Evolutionary conservation across 2,329 filamentous ascomycete species (phyloP).

Genomic region (Calonectria pseudoturangicola): DNA sequence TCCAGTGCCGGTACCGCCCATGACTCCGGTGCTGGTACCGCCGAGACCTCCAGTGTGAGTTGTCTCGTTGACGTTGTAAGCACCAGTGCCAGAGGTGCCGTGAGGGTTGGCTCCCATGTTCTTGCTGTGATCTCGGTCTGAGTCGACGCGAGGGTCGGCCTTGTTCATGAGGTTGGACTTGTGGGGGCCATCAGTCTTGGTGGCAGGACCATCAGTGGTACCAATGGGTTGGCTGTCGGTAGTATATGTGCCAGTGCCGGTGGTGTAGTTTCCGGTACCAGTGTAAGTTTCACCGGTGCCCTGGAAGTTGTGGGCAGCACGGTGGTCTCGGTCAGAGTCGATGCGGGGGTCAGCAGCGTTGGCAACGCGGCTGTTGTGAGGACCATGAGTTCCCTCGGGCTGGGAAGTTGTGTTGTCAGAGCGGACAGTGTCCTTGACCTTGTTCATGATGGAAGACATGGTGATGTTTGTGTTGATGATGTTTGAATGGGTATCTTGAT

Average conservation of each 20-base stretch:
- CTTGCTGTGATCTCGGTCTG: constrained; percentile 65
- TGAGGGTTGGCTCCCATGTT: constrained; percentile 60
- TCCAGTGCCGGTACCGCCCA: constrained; percentile 26
- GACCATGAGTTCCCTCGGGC: constrained; percentile 48
- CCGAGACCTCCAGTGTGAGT: constrained; percentile 47
- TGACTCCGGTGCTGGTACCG: constrained; percentile 28
- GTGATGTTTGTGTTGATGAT: constrained; percentile 49
- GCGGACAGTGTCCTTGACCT: constrained; percentile 74
- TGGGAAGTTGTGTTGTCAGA: constrained; percentile 61
- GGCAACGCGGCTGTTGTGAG: constrained; percentile 50
- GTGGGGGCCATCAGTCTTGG: constrained; percentile 66
- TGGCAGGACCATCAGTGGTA: constrained; percentile 47
- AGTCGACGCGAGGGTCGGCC: constrained; percentile 72
- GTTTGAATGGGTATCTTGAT: constrained; percentile 23
- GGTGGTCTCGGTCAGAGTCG: constrained; percentile 70
- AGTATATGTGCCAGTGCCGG: constrained; percentile 38
- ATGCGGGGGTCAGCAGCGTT: constrained; percentile 71
- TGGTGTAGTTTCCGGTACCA: constrained; percentile 63
- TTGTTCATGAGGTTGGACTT: constrained; percentile 68
- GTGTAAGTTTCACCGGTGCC: constrained; percentile 28
- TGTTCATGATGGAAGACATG: constrained; percentile 76
- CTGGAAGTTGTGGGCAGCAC: constrained; percentile 47
- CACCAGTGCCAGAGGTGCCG: constrained; percentile 52
- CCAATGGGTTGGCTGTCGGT: constrained; percentile 27
- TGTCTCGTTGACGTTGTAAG: constrained; percentile 57